Evolutionary conservation across 768 basidiomycete species (phyloP).

Genomic region (Leccinellum luteum): DNA sequence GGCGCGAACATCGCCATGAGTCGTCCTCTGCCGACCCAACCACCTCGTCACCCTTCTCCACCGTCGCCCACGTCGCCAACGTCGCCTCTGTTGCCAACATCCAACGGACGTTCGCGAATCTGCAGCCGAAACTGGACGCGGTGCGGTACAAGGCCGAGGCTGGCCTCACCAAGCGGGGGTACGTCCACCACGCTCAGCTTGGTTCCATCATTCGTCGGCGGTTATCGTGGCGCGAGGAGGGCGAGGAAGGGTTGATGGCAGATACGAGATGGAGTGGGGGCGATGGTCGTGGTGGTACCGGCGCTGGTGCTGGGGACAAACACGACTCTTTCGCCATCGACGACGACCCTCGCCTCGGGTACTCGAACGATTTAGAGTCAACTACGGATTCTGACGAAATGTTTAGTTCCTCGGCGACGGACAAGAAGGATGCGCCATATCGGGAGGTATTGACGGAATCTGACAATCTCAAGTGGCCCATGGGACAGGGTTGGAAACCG

Average conservation of each 20-base stretch:
- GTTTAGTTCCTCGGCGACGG: conserved; percentile 12
- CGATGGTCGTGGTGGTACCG: not conserved
- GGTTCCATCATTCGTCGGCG: conserved; percentile 7
- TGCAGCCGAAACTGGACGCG: conserved; percentile 54
- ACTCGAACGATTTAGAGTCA: conserved; percentile 17
- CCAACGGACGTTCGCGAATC: conserved; percentile 41
- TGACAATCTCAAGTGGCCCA: conserved; percentile 62
- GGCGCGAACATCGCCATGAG: not conserved
- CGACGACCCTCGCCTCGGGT: conserved; percentile 19
- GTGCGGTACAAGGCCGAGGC: conserved; percentile 73
- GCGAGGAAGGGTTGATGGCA: conserved; percentile 39
- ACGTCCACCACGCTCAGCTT: conserved; percentile 39
- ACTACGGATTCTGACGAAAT: conserved; percentile 14
- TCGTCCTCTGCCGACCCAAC: not conserved
- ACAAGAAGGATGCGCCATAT: not conserved
- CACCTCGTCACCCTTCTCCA: not conserved
- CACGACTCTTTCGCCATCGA: not conserved
- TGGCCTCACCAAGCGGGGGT: conserved; percentile 59
- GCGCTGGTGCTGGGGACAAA: not conserved
- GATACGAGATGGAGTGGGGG: conserved; percentile 31
- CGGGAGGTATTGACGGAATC: conserved; percentile 21
- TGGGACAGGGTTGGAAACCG: conserved; percentile 53
- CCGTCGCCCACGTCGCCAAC: conserved; percentile 12
- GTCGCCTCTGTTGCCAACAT: conserved; percentile 38
- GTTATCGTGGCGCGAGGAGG: conserved; percentile 31